phyloP scores from a whole-genome alignment of 257 asterid genomes.

The Salvia hispanica region DNA sequence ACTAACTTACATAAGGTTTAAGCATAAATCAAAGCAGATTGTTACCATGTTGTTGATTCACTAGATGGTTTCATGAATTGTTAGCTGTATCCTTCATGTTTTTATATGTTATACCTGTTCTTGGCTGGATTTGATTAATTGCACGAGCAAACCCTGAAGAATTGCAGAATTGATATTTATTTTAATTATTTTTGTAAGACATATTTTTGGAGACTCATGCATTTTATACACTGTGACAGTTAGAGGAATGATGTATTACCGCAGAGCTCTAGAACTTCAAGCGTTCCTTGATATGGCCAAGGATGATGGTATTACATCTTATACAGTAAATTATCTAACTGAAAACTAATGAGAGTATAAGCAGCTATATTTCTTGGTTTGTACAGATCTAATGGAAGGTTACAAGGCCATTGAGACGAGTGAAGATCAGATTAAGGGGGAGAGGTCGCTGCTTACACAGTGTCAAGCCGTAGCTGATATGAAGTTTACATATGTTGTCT shows the following conservation, averaged over 20 bases:
- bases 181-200: constrained; percentile 13
- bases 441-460: constrained; percentile 90
- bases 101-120: background rate
- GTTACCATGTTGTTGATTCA: constrained; percentile 2
- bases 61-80: background rate
- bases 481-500: constrained; percentile 96
- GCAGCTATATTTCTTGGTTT: constrained; percentile 26
- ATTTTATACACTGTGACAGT: constrained; percentile 49
- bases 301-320: constrained; percentile 75
- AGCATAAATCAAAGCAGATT: constrained; percentile 1
- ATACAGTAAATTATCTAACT: constrained; percentile 20
- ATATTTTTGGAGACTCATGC: constrained; percentile 32
- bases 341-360: constrained; percentile 10
- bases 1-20: constrained; percentile 3
- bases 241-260: constrained; percentile 99
- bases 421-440: constrained; percentile 98
- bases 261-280: constrained; percentile 96
- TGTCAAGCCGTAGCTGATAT: constrained; percentile 99
- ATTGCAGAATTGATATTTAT: constrained; percentile 8
- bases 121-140: constrained; percentile 15
- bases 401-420: constrained; percentile 93
- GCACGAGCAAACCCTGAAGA: constrained; percentile 2
- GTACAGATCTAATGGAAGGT: constrained; percentile 91
- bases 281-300: constrained; percentile 99
- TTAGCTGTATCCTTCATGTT: background rate